Base-by-base conservation (phyloP, 164 flowering plant genomes). In the Paratinospora sagittata region DNA sequence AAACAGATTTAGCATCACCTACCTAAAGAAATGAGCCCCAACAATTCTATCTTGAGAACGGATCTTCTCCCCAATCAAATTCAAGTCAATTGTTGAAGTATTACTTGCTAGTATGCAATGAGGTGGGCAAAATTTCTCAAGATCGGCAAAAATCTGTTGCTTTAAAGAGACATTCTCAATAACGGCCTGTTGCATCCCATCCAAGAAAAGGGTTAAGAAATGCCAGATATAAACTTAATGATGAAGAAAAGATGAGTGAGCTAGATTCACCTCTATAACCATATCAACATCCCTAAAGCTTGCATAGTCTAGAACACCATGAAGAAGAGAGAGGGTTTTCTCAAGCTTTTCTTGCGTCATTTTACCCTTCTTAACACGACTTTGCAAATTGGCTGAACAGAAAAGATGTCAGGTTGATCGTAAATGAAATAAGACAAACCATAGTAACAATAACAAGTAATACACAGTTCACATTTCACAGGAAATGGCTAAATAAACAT, bases 21-120 rank as follows among this genome's bases (percentile, higher is more conserved):
- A 92, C 98, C 98, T 94, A 70, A 92, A 92, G 81, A 94, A 94
- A 81, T 94, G 98, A 26, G 93, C 95, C 63, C 98, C 98, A 70
- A 94, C 72, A 43, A 94, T 90, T 41, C 97, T 84, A 72, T 88
- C 98, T 6, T 86, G 90, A 52, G 93, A 90, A 66, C 75, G 84
- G 36, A 89, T 94, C 81, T 49, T 89, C 81, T 87, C 87, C 6
- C 93, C 98, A 75, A 94, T 87, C 68, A 92, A 76, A 80, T 88
- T 84, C 85, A 94, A 81, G 78, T 94, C 96, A 65, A 94, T 90
- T 6, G 97, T 94, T 27, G 98, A 94, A 19, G 98, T 94, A 79
- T 94, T 94, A 69, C 85, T 87, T 12, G 97, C 95, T 72, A 94
- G 90, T 21, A 94, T 86, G 81, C 97, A 94, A 74, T 90, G 91